Evolutionary conservation across 306 rosid genomes (phyloP).

Genomic region (Dalbergia cultrata): DNA sequence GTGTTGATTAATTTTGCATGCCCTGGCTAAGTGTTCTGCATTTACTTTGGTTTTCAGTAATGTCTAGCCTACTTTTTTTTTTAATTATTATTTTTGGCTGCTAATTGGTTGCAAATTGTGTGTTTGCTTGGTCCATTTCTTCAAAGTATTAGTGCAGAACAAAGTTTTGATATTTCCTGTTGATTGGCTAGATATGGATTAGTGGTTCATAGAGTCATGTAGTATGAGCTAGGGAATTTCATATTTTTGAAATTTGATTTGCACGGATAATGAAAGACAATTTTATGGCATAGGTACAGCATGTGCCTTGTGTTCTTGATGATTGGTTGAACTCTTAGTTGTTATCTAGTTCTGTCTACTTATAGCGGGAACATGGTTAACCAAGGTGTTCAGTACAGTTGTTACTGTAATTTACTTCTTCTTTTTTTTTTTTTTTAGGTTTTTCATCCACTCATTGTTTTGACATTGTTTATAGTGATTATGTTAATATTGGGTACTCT

Average conservation of each 20-base stretch:
- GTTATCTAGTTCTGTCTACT: background rate
- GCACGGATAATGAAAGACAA: background rate
- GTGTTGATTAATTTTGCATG: constrained; percentile 3
- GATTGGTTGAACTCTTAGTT: background rate
- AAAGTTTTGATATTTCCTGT: background rate
- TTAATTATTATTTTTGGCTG: background rate
- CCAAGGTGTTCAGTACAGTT: constrained; percentile 2
- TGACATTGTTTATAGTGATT: background rate
- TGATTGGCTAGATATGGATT: background rate
- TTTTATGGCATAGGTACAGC: constrained; percentile 5
- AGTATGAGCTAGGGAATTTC: background rate
- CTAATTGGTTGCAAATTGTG: constrained; percentile 19
- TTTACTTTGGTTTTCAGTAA: background rate
- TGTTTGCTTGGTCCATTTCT: background rate
- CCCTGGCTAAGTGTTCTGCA: background rate
- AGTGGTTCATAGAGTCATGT: background rate
- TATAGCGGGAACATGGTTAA: background rate
- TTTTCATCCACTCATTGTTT: background rate
- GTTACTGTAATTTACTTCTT: too few species aligned
- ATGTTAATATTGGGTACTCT: constrained; percentile 13
- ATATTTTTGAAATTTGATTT: constrained; percentile 9
- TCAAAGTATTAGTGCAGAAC: background rate
- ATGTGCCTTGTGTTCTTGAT: background rate
- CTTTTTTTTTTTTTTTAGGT: background rate
- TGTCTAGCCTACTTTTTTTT: background rate